Evolutionary conservation across 768 basidiomycete genomes (phyloP).

Genomic region (Baorangia bicolor): DNA sequence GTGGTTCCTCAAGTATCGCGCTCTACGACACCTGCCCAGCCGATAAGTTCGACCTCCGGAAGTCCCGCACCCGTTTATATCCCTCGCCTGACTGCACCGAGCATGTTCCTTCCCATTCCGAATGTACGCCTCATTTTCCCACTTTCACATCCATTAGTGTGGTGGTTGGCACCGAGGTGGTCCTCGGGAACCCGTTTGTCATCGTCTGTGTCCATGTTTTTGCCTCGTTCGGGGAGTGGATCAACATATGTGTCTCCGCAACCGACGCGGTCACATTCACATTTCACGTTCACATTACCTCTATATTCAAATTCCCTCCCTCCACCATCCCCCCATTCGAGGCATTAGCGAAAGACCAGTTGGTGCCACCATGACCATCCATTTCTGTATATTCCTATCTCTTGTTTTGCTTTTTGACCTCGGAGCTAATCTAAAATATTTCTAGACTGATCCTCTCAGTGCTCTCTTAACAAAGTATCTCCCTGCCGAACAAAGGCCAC

Average conservation of each 20-base stretch:
- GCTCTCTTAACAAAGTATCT: conserved; percentile 83
- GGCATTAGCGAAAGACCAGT: neutral
- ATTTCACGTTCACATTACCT: neutral
- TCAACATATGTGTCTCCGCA: neutral
- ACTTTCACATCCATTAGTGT: conserved; percentile 52
- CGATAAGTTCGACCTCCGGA: neutral
- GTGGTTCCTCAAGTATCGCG: conserved; percentile 32
- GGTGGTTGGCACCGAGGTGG: conserved; percentile 50
- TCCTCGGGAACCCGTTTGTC: conserved; percentile 35
- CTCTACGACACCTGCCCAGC: conserved; percentile 48
- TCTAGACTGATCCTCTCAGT: conserved; percentile 79
- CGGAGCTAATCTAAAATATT: neutral
- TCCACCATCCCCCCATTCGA: conserved; percentile 3
- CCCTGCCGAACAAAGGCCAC: conserved; percentile 70
- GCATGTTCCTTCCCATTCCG: conserved; percentile 86
- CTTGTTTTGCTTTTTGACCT: neutral
- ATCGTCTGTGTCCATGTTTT: conserved; percentile 40
- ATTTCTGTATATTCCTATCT: conserved; percentile 1
- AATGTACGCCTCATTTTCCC: conserved; percentile 64
- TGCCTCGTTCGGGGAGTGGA: conserved; percentile 1
- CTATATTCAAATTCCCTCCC: conserved; percentile 1
- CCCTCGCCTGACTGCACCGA: conserved; percentile 67
- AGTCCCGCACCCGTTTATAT: conserved; percentile 46
- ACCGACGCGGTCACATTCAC: neutral
- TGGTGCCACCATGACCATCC: conserved; percentile 5